phyloP scores from a whole-genome alignment of 441 rosid genomes.

The Populus tomentosa region DNA sequence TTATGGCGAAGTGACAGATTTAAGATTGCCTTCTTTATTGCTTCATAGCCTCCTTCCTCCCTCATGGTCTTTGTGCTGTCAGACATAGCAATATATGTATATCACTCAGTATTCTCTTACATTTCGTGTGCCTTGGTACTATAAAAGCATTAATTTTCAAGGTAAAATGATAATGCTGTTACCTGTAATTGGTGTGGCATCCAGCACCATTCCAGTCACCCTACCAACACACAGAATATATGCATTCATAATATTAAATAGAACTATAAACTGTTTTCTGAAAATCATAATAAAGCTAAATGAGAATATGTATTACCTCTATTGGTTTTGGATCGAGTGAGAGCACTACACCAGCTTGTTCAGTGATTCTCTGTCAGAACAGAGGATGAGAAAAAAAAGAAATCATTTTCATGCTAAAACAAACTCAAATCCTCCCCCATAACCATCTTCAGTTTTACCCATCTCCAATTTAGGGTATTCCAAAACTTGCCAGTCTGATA shows the following conservation, averaged over 20 bases:
- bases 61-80: slow-evolving; percentile 91
- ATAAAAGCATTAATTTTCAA: background rate
- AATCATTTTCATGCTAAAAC: background rate
- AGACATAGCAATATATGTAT: background rate
- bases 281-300: background rate
- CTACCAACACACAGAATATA: slow-evolving; percentile 28
- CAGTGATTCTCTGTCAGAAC: slow-evolving; percentile 82
- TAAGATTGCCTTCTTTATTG: slow-evolving; percentile 82
- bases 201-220: slow-evolving; percentile 99
- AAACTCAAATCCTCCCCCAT: background rate
- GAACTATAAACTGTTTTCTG: background rate
- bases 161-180: background rate
- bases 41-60: slow-evolving; percentile 90
- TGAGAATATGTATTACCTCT: slow-evolving; percentile 35
- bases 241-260: background rate
- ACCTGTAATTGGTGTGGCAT: slow-evolving; percentile 95
- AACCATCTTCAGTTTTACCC: background rate
- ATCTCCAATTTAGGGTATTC: background rate
- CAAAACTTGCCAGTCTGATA: background rate
- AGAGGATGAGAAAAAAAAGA: no score
- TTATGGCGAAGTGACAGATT: slow-evolving; percentile 86
- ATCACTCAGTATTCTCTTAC: background rate
- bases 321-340: slow-evolving; percentile 93
- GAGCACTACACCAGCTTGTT: slow-evolving; percentile 92
- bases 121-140: background rate